Evolutionary conservation across 2,329 filamentous ascomycete species (phyloP).

Genomic region (Beauveria caledonica): DNA sequence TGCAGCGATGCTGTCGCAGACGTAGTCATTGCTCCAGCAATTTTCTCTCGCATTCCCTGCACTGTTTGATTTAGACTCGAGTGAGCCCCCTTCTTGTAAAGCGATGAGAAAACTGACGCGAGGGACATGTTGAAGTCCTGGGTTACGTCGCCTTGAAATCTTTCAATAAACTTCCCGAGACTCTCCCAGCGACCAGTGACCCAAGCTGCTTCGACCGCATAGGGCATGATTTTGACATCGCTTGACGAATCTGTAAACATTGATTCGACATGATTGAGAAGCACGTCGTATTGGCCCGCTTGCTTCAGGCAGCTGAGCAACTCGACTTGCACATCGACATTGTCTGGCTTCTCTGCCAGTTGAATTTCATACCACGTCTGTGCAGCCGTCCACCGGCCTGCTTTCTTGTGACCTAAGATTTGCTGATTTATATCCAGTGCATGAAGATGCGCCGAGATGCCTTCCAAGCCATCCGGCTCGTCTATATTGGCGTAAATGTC

Average conservation of each 20-base stretch:
- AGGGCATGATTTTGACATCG: conserved; percentile 62
- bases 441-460: conserved; percentile 79
- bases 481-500: conserved; percentile 97
- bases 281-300: conserved; percentile 86
- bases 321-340: conserved; percentile 71
- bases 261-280: conserved; percentile 78
- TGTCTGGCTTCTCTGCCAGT: conserved; percentile 68
- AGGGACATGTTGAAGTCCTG: conserved; percentile 76
- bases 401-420: conserved; percentile 84
- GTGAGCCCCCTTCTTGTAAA: conserved; percentile 46
- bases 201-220: conserved; percentile 89
- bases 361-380: conserved; percentile 97
- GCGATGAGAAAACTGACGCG: conserved; percentile 49
- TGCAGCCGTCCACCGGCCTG: conserved; percentile 85
- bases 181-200: conserved; percentile 74
- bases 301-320: conserved; percentile 84
- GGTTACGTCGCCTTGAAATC: conserved; percentile 40
- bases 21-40: conserved; percentile 66
- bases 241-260: conserved; percentile 50
- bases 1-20: conserved; percentile 74
- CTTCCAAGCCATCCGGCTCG: conserved; percentile 92
- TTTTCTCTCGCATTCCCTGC: conserved; percentile 55
- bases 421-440: conserved; percentile 90
- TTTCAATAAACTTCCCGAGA: conserved; percentile 56
- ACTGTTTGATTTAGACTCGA: conserved; percentile 49